A percentile compares a stretch with the other conserved stretches of the same genome.
Evolutionary conservation across 768 basidiomycete species (phyloP).

Genomic region (Podaxis sp.): DNA sequence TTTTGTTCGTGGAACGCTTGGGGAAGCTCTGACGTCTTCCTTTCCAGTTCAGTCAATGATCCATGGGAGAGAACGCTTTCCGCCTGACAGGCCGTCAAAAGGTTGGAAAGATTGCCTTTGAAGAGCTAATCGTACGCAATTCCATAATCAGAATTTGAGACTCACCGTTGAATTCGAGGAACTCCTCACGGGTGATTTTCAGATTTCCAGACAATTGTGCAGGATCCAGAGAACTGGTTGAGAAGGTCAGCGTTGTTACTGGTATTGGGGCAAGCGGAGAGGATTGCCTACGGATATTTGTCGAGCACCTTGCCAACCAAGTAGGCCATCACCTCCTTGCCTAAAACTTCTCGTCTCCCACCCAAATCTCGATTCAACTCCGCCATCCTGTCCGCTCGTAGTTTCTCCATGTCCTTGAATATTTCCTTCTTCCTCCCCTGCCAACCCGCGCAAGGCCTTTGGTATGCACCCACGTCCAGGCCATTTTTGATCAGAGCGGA

Average conservation of each 20-base stretch:
- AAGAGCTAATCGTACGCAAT: background rate
- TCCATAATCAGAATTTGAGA: background rate
- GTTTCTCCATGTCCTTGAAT: background rate
- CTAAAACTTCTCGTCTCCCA: background rate
- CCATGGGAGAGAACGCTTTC: too few species aligned
- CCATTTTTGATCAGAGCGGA: background rate
- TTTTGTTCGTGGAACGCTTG: background rate
- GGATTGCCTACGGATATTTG: background rate
- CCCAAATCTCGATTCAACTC: background rate
- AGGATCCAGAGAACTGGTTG: background rate
- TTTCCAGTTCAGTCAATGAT: too few species aligned
- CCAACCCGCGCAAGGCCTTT: background rate
- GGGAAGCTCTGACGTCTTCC: too few species aligned
- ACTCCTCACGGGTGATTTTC: background rate
- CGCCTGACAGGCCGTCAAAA: background rate
- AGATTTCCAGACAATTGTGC: background rate
- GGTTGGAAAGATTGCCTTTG: background rate
- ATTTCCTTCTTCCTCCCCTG: background rate
- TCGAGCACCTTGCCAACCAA: background rate
- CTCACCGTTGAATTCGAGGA: background rate
- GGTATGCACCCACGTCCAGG: background rate
- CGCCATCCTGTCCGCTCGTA: background rate
- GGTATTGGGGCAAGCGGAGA: too few species aligned
- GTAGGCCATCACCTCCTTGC: conserved; percentile 1
- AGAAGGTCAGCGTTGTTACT: background rate